A percentile compares a stretch with the other conserved stretches of the same genome.
These are phyloP conservation scores for Azolla pinnata DNA, from an alignment of 75 land plant species.

Conservation along the genomic window DNA sequence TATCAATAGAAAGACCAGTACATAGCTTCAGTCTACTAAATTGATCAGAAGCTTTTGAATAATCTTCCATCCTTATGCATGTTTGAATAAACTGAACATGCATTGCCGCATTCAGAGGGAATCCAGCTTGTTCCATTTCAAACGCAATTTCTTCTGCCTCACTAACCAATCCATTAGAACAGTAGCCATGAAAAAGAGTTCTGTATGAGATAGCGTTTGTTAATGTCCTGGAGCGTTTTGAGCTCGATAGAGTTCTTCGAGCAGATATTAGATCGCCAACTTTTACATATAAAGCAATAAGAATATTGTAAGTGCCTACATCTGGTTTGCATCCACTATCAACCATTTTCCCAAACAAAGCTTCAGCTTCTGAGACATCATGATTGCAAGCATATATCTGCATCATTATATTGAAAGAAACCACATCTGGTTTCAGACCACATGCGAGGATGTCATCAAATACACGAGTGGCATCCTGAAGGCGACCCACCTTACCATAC, in stretches of 20 bases:
- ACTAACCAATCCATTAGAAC: constrained; percentile 30
- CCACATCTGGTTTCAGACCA: constrained; percentile 46
- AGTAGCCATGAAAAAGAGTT: constrained; percentile 38
- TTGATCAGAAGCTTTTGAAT: constrained; percentile 21
- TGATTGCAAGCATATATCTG: constrained; percentile 35
- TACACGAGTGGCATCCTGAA: constrained; percentile 47
- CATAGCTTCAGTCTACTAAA: constrained; percentile 14
- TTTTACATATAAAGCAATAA: constrained; percentile 44
- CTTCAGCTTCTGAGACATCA: constrained; percentile 57
- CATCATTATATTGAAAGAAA: constrained; percentile 81
- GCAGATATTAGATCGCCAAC: constrained; percentile 37
- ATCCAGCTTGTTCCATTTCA: constrained; percentile 37
- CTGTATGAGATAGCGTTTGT: constrained; percentile 54
- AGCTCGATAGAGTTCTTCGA: constrained; percentile 32
- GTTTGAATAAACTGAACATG: constrained; percentile 36
- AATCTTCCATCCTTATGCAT: constrained; percentile 36
- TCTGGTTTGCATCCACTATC: constrained; percentile 52
- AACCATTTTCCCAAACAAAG: constrained; percentile 51
- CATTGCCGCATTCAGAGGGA: constrained; percentile 30
- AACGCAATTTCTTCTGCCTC: constrained; percentile 34
- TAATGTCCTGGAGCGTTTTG: constrained; percentile 32
- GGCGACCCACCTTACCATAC: constrained; percentile 59
- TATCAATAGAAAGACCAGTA: constrained; percentile 21
- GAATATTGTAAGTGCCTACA: constrained; percentile 54
- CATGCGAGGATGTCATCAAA: constrained; percentile 56